Percentiles rank a stretch among this genome's conserved stretches.
Evolutionary conservation across 148 eudicot genomes (phyloP).

Genomic region (Vaccinium vitisidaea): DNA sequence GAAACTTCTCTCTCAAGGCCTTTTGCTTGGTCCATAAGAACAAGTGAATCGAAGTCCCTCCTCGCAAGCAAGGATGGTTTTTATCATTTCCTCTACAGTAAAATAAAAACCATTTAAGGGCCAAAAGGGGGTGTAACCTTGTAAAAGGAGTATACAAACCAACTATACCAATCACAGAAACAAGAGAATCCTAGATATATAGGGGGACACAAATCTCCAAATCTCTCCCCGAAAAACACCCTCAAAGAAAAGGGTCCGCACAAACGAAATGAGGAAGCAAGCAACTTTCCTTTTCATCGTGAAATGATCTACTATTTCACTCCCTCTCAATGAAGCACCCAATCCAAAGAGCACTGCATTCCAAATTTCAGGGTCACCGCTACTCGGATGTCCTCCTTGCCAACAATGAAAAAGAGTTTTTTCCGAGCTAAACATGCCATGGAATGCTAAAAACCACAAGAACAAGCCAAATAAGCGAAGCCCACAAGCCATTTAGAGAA

Average conservation of each 20-base stretch:
- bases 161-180: not conserved
- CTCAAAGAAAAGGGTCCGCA: not conserved
- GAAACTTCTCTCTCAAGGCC: too few relatives aligned
- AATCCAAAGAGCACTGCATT: constrained; percentile 1
- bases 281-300: not conserved
- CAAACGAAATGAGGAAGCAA: not conserved
- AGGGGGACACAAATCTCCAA: too few relatives aligned
- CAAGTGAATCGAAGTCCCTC: too few relatives aligned
- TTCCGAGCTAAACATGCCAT: not conserved
- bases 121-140: not conserved
- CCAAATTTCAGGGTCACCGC: not conserved
- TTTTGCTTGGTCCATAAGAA: too few relatives aligned
- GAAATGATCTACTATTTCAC: not conserved
- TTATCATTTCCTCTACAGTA: not conserved
- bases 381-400: not conserved
- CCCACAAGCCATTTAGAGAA: not conserved
- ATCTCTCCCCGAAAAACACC: too few relatives aligned
- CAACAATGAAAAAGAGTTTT: not conserved
- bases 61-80: too few relatives aligned
- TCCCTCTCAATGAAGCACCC: not conserved
- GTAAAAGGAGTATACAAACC: not conserved
- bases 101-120: not conserved
- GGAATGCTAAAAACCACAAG: not conserved
- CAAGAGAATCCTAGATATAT: too few relatives aligned
- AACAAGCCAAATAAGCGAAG: not conserved